Base-by-base conservation (phyloP, 805 yeast species). In the Komagataella phaffii region DNA sequence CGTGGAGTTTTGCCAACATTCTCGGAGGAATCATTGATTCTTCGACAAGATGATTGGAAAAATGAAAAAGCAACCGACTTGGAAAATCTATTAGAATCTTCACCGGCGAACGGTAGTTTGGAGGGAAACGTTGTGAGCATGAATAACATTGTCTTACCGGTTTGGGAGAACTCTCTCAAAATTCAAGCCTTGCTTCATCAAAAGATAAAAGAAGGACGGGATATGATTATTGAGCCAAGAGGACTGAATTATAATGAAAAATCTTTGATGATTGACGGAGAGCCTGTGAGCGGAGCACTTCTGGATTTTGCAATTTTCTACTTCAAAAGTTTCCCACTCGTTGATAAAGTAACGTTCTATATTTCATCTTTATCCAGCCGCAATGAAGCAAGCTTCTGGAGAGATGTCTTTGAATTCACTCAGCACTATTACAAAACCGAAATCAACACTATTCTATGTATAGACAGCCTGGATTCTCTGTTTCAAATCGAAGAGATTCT, bases 401-500 rank as follows among this genome's bases (percentile, higher is more conserved):
- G 82, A 66, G 86, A 81, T 64, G 74, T 81, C 55, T 82, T 82
- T 76, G 76, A 76, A 65, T 68, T 72, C 55, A 61, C 86, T 17
- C 86, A 82, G 70, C 85, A 81, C 64, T 76, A 76, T 68, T 65
- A 82, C 54, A 75, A 86, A 55, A 88, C 88, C 54, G 79, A 85
- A 56, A 80, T 82, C 65, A 74, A 88, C 56, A 87, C 80, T 36
- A 80, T 87, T 46, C 87, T 82, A 46, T 72, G 82, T 63, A 81
- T 82, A 59, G 88, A 82, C 69, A 82, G 88, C 50, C 76, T 82
- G 55, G 77, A 83, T 48, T 88, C 85, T 44, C 86, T 81, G 24
- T 82, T 81, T 72, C 87, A 82, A 65, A 81, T 83, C 85, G 87
- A 82, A 66, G 88, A 83, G 68, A 83, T 82, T 63, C 81, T 82